Conservation (phyloP, 2,329 filamentous ascomycete genomes). For the Neonectria sp. region DNA sequence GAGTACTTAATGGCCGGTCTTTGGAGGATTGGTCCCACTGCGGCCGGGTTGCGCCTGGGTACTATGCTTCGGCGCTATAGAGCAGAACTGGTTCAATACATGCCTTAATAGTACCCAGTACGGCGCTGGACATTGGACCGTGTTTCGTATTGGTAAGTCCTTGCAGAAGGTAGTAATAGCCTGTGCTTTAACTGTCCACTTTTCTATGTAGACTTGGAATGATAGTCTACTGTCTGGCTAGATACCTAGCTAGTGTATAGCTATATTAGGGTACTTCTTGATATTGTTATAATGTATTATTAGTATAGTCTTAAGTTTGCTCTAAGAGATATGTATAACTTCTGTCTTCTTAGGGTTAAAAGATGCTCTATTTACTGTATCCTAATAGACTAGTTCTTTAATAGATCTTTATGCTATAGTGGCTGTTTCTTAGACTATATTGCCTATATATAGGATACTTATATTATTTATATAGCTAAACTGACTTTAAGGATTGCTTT, state of each 20-base stretch:
- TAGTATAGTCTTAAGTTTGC: not conserved
- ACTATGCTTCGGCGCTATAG: constrained; percentile 25
- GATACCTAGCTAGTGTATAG: constrained; percentile 23
- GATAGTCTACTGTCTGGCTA: too few relatives aligned
- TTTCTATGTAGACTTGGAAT: constrained; percentile 19
- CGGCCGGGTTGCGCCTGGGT: constrained; percentile 23
- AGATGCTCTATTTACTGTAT: not conserved
- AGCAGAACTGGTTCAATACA: constrained; percentile 31
- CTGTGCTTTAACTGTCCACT: constrained; percentile 11
- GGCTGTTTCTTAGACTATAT: not conserved
- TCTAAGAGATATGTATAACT: not conserved
- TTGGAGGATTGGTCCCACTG: constrained; percentile 16
- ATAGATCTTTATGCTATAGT: not conserved
- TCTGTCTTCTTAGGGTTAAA: not conserved
- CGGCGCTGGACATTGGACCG: constrained; percentile 18
- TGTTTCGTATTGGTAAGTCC: constrained; percentile 21
- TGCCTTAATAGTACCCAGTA: constrained; percentile 21
- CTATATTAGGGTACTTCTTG: not conserved
- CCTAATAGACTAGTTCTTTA: not conserved
- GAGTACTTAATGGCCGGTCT: constrained; percentile 11
- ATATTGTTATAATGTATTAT: not conserved
- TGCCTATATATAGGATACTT: not conserved
- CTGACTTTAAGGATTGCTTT: not conserved
- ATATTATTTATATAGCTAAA: not conserved
- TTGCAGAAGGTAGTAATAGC: constrained; percentile 18